Evolutionary conservation across 1,139 yeast species (phyloP), one percentile per base, ranked within the genome.

Genomic region (Meyerozyma elateridarum): DNA sequence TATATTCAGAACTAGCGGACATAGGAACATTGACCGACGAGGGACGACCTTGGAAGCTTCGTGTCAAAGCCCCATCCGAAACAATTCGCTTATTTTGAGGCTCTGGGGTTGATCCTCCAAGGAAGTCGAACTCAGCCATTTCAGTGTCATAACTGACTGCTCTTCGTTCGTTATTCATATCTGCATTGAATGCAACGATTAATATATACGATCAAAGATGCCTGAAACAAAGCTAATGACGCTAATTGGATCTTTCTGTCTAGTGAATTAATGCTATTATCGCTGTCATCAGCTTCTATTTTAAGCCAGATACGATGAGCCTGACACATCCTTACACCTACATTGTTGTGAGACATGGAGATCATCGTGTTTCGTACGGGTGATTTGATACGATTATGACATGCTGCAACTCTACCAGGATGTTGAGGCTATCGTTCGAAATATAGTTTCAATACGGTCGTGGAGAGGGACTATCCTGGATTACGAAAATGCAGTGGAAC

Each of bases 101-200:
- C 5, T 4, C 27, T 8, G 27, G 27, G 8, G 27, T 26, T 12
- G 29, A 26, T 8, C 9, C 11, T 15, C 29, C 30, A 5, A 18
- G 15, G 20, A 26, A 31, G 11, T 26, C 26, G 7, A 26, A 26
- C 22, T 20, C 25, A 8, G 30, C 25, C 30, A 20, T 25, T 22
- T 20, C 17, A 20, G 33, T 48, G 25, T 59, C 64, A 40, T 59
- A 59, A 38, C 59, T 56, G 15, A 52, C 59, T 2, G 62, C 55
- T 22, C 57, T 44, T 19, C 62, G 46, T 19, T 54, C 46, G 22
- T 28, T 27, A 18, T 15, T 12, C 6, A 16, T n/a, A 13, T 19
- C 13, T 18, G 28, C 29, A 32, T 32, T 20, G n/a, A n/a, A n/a
- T n/a, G n/a, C n/a, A n/a, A n/a, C n/a, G n/a, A n/a, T n/a, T n/a